Base-by-base conservation (phyloP, 2,329 filamentous ascomycete species). In the Fusarium cyanostomum region DNA sequence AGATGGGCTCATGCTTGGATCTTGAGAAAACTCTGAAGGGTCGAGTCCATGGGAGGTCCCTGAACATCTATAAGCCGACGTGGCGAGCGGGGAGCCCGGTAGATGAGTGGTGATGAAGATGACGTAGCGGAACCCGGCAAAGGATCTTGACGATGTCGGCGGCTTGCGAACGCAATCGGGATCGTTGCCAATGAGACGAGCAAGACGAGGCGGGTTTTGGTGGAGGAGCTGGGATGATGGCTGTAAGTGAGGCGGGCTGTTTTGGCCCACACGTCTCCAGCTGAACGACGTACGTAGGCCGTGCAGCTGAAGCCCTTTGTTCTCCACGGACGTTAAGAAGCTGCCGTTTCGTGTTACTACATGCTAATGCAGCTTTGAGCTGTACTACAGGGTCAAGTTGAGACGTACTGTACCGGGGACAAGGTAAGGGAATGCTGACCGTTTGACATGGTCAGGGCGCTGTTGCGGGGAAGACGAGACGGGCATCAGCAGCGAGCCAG, bases 201-300 rank as follows among this genome's bases (percentile, higher is more conserved):
- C 37, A 41, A 59, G 46, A 52, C 53, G 60, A 68, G 54, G 55
- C 46, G 28, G 44, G 28, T 51, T 24, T 31, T 33, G 54, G 38
- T 43, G 42, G 28, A 49, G 24, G 52, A 65, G 35, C 68, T 34
- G 41, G 68, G 68, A 71, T 71, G 27, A 70, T 71, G 68, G 68
- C 50, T 71, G 68, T 62, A 68, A 43, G 52, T 65, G 64, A 69
- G 64, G 62, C 62, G 69, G 68, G 65, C 53, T 37, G 52, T 49
- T 45, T 35, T 26, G 66, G 31, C 45, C 68, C 68, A 66, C 64
- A 54, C 37, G 39, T 48, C 43, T 56, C 58, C 49, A 50, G 54
- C 39, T 30, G 35, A 56, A 41, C 50, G 41, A 34, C 43, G 16
- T 46, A 66, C 64, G 55, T 57, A 63, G 61, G 31, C 48, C 57